Percentiles rank a stretch among this genome's conserved stretches.
phyloP scores from a whole-genome alignment of 2,329 filamentous ascomycete genomes.

The Trichoderma semiorbis region DNA sequence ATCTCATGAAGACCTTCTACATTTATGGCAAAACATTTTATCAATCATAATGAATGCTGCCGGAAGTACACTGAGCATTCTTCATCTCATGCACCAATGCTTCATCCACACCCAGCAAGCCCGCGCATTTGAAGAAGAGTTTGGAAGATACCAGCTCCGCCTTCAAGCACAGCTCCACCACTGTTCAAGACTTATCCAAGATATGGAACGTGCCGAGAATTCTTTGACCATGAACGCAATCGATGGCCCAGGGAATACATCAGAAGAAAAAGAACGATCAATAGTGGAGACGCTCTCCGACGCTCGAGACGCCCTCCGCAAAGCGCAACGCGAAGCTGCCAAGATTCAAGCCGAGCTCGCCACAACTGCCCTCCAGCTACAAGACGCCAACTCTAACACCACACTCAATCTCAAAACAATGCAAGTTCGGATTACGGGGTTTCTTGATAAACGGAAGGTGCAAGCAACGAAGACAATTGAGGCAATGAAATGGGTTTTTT shows the following conservation, averaged over 20 bases:
- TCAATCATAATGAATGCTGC: background rate
- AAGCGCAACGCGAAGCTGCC: background rate
- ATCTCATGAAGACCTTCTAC: too few relatives aligned
- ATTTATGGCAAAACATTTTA: too few relatives aligned
- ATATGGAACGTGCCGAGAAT: background rate
- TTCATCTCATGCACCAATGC: background rate
- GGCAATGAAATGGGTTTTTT: background rate
- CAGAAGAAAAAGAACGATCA: background rate
- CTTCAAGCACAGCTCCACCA: background rate
- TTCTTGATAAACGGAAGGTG: background rate
- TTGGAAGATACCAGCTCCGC: background rate
- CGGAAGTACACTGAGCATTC: background rate
- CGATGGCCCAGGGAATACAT: background rate
- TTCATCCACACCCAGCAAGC: background rate
- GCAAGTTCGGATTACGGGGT: background rate
- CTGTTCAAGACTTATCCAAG: background rate
- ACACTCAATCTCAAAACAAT: background rate
- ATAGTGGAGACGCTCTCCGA: background rate
- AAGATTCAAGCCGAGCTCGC: background rate
- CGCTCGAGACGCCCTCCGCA: background rate
- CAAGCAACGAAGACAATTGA: background rate
- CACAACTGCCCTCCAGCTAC: background rate
- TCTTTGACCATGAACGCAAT: background rate
- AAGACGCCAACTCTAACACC: background rate
- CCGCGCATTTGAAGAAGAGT: background rate